Conservation (phyloP, 2,329 filamentous ascomycete genomes). For the Hymenoscyphus fructigenus region DNA sequence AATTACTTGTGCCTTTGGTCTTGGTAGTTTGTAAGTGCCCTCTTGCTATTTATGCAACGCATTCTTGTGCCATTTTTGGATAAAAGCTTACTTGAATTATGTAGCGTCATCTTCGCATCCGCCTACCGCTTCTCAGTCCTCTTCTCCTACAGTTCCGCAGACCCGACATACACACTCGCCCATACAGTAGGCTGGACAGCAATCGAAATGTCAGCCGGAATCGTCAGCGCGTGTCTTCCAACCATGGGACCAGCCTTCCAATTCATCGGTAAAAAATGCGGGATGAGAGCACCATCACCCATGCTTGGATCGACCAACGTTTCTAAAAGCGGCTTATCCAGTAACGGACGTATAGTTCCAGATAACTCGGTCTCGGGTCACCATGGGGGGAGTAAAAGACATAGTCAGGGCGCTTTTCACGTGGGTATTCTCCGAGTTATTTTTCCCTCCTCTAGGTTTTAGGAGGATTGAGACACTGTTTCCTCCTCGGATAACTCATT, state of each 20-base stretch:
- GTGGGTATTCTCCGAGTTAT: too few relatives aligned
- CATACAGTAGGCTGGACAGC: slow-evolving; percentile 48
- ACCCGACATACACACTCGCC: slow-evolving; percentile 49
- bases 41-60: too few relatives aligned
- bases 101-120: slow-evolving; percentile 48
- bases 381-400: neutral
- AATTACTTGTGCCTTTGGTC: slow-evolving; percentile 45
- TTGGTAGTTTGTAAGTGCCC: slow-evolving; percentile 46
- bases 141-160: slow-evolving; percentile 43
- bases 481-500: too few relatives aligned
- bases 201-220: slow-evolving; percentile 50
- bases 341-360: neutral
- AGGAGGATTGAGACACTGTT: too few relatives aligned
- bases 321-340: neutral
- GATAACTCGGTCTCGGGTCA: neutral
- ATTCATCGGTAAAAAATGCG: neutral
- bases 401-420: neutral
- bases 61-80: neutral
- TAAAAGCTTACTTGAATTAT: neutral
- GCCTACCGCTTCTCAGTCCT: slow-evolving; percentile 49
- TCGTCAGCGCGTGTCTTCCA: slow-evolving; percentile 53
- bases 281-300: neutral
- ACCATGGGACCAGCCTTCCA: slow-evolving; percentile 45
- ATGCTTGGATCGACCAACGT: neutral
- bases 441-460: too few relatives aligned